Percentiles rank a stretch among this genome's conserved stretches.
These are phyloP conservation scores for Drechslerella coelobrocha DNA, from an alignment of 2,329 filamentous ascomycete genomes.

Conservation along the genomic window DNA sequence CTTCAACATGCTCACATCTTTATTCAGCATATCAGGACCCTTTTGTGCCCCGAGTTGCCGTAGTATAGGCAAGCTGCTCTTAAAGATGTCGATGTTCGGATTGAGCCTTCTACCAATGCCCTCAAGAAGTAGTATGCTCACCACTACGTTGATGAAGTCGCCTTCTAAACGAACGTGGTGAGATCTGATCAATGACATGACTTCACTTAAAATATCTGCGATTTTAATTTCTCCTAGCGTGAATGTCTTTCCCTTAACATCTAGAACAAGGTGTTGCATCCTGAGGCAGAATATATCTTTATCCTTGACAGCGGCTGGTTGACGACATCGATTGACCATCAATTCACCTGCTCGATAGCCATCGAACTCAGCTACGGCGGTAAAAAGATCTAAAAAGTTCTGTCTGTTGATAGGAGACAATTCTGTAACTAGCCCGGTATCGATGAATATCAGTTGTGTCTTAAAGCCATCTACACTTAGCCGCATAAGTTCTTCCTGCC, in stretches of 20 bases:
- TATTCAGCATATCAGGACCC: slow-evolving; percentile 70
- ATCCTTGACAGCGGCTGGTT: slow-evolving; percentile 87
- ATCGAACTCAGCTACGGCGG: slow-evolving; percentile 93
- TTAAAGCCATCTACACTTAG: slow-evolving; percentile 88
- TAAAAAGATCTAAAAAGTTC: slow-evolving; percentile 96
- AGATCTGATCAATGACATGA: slow-evolving; percentile 84
- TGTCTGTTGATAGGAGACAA: slow-evolving; percentile 82
- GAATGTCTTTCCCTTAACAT: slow-evolving; percentile 88
- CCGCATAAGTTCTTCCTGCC: slow-evolving; percentile 75
- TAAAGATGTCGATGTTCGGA: slow-evolving; percentile 84
- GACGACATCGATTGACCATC: slow-evolving; percentile 94
- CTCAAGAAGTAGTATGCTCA: slow-evolving; percentile 90
- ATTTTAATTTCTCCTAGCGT: slow-evolving; percentile 95
- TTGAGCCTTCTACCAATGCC: slow-evolving; percentile 89
- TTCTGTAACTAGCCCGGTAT: slow-evolving; percentile 93
- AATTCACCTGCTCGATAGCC: slow-evolving; percentile 92
- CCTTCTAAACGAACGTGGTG: slow-evolving; percentile 96
- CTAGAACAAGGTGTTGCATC: slow-evolving; percentile 94
- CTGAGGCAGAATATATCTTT: slow-evolving; percentile 89
- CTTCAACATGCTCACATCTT: slow-evolving; percentile 52
- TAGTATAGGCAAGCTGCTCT: slow-evolving; percentile 85
- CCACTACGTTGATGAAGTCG: slow-evolving; percentile 97
- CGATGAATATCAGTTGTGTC: slow-evolving; percentile 95
- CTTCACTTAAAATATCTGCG: slow-evolving; percentile 89
- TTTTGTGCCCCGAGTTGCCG: slow-evolving; percentile 82